These are phyloP conservation scores for Neurospora africana DNA, from an alignment of 495 filamentous ascomycete species.

Conservation along the genomic window DNA sequence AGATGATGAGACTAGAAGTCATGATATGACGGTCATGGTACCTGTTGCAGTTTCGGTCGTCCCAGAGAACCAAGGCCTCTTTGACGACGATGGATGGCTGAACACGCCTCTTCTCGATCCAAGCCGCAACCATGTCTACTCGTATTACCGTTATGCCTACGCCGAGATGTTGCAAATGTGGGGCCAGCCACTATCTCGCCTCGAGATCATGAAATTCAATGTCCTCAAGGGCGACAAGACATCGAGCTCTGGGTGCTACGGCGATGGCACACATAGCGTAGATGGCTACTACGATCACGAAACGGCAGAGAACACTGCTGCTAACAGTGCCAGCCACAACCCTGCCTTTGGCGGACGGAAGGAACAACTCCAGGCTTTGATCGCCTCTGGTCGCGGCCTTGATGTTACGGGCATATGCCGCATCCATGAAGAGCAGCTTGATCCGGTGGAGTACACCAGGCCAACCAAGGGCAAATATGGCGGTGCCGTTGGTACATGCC, in stretches of 20 bases:
- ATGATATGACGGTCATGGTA: constrained; percentile 30
- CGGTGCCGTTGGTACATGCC: constrained; percentile 46
- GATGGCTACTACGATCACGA: constrained; percentile 22
- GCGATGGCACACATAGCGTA: constrained; percentile 13
- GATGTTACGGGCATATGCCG: constrained; percentile 51
- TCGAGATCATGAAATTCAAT: constrained; percentile 81
- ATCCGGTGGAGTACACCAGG: constrained; percentile 35
- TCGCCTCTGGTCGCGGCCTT: constrained; percentile 37
- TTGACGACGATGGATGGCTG: constrained; percentile 67
- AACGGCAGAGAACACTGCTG: constrained; percentile 8
- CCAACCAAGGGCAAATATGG: constrained; percentile 19
- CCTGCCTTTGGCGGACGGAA: constrained; percentile 29
- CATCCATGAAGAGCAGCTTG: constrained; percentile 44
- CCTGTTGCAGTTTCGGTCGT: constrained; percentile 47
- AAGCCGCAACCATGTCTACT: constrained; percentile 47
- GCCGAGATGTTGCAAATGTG: constrained; percentile 74
- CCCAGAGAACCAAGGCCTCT: constrained; percentile 65
- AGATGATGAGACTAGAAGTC: constrained; percentile 32
- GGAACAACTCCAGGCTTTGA: constrained; percentile 28
- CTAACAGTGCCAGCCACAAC: constrained; percentile 14
- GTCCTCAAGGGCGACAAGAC: constrained; percentile 38
- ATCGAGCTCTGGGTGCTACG: constrained; percentile 9
- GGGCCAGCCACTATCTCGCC: constrained; percentile 61
- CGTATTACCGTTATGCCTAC: constrained; percentile 66
- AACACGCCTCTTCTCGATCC: constrained; percentile 60